Conservation (phyloP, 495 filamentous ascomycete species). For the Glonium stellatum region DNA sequence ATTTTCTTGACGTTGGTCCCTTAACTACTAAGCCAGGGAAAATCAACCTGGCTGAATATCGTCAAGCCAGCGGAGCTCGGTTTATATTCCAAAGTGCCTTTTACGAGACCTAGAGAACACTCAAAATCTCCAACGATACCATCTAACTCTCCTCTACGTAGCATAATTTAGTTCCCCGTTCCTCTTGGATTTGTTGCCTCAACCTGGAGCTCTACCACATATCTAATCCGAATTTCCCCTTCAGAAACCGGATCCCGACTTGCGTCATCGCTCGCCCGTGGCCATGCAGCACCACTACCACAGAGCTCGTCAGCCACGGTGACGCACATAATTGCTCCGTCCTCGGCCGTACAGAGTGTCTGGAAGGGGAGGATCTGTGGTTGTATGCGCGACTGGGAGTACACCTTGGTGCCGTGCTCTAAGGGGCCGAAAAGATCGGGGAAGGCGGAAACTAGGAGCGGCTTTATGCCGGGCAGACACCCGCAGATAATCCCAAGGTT, state of each 20-base stretch:
- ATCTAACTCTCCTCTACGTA: too few relatives aligned
- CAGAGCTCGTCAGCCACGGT: background rate
- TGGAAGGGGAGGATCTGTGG: background rate
- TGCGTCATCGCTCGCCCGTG: background rate
- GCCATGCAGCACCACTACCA: background rate
- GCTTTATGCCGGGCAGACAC: background rate
- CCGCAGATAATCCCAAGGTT: background rate
- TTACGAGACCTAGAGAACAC: too few relatives aligned
- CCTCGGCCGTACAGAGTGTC: background rate
- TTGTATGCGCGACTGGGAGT: background rate
- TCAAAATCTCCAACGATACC: too few relatives aligned
- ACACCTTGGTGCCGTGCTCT: background rate
- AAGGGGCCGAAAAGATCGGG: background rate
- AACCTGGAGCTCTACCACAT: background rate
- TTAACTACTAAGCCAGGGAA: too few relatives aligned
- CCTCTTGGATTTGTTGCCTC: too few relatives aligned
- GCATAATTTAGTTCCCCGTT: too few relatives aligned
- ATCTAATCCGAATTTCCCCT: background rate
- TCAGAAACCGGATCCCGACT: background rate
- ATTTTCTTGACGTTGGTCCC: too few relatives aligned
- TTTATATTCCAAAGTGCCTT: too few relatives aligned
- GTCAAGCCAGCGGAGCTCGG: too few relatives aligned
- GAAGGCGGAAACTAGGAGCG: background rate
- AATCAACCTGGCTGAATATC: too few relatives aligned
- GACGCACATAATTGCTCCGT: background rate